Percentiles rank a stretch among this genome's conserved stretches.
Conservation (phyloP, 2,329 filamentous ascomycete species). For the Sporothrix pallida region DNA sequence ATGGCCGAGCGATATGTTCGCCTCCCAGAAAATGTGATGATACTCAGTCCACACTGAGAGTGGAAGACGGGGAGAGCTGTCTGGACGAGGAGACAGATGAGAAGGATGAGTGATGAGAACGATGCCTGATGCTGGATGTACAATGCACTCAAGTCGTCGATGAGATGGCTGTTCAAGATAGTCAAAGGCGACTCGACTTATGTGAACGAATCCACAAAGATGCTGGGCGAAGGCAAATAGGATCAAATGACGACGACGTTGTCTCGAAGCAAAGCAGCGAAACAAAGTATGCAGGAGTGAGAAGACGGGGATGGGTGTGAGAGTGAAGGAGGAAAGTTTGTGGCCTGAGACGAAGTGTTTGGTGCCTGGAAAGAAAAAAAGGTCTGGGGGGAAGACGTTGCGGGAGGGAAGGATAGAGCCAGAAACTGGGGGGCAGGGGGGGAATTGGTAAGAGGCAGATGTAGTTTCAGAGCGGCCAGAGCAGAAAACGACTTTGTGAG, state of each 20-base stretch:
- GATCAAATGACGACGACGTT: slow-evolving; percentile 26
- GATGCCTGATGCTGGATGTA: background rate
- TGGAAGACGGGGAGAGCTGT: background rate
- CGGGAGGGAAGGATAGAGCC: slow-evolving; percentile 2
- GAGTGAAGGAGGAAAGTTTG: slow-evolving; percentile 26
- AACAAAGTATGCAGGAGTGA: slow-evolving; percentile 31
- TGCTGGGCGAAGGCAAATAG: background rate
- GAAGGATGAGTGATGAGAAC: background rate
- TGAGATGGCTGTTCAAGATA: background rate
- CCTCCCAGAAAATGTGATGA: slow-evolving; percentile 31
- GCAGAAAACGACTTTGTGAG: slow-evolving; percentile 13
- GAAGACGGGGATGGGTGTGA: slow-evolving; percentile 18
- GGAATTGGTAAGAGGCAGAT: background rate
- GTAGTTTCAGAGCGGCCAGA: slow-evolving; percentile 21
- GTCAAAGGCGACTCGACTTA: background rate
- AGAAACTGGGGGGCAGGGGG: slow-evolving; percentile 16
- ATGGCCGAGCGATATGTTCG: slow-evolving; percentile 27
- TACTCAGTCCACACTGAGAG: slow-evolving; percentile 21
- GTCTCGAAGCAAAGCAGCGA: background rate
- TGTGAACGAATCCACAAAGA: background rate
- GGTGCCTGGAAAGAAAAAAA: slow-evolving; percentile 31
- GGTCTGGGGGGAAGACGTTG: slow-evolving; percentile 10
- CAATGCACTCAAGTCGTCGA: slow-evolving; percentile 7
- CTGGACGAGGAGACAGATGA: slow-evolving; percentile 1
- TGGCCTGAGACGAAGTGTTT: slow-evolving; percentile 36